A percentile compares a stretch with the other conserved stretches of the same genome.
Conservation (phyloP, 352 stramenopile species). For the Thalassiosira exigua region DNA sequence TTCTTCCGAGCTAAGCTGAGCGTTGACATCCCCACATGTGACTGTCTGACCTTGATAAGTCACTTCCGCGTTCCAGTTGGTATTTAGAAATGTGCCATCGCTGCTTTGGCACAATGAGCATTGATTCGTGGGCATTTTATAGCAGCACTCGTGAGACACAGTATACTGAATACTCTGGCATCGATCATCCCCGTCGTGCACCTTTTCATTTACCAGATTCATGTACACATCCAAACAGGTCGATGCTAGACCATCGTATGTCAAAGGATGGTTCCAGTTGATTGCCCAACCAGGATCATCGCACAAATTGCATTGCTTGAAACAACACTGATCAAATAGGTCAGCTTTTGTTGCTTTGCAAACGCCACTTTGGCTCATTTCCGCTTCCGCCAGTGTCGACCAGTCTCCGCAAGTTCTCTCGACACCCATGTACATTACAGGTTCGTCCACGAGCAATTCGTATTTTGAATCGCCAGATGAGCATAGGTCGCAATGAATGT, state of each 20-base stretch:
- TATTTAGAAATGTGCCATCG: slow-evolving; percentile 64
- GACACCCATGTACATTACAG: slow-evolving; percentile 46
- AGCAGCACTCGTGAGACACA: slow-evolving; percentile 56
- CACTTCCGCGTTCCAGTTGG: slow-evolving; percentile 65
- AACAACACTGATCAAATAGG: slow-evolving; percentile 59
- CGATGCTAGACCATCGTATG: slow-evolving; percentile 53
- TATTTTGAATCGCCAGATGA: slow-evolving; percentile 31
- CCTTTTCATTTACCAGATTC: slow-evolving; percentile 55
- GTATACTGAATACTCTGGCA: slow-evolving; percentile 58
- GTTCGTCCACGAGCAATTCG: slow-evolving; percentile 48
- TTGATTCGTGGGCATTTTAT: slow-evolving; percentile 61
- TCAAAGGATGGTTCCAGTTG: slow-evolving; percentile 58
- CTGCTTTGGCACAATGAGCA: slow-evolving; percentile 61
- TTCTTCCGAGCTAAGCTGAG: slow-evolving; percentile 60
- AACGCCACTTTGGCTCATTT: slow-evolving; percentile 58
- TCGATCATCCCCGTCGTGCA: slow-evolving; percentile 54
- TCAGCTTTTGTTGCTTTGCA: slow-evolving; percentile 55
- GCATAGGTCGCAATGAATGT: slow-evolving; percentile 61
- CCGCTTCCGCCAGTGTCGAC: slow-evolving; percentile 46
- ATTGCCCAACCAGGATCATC: slow-evolving; percentile 48
- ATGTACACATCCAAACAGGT: slow-evolving; percentile 64
- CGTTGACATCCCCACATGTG: slow-evolving; percentile 68
- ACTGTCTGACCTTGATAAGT: slow-evolving; percentile 43
- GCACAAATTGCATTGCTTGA: slow-evolving; percentile 60
- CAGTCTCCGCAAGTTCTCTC: slow-evolving; percentile 58